Base-by-base conservation (phyloP, 768 basidiomycete genomes). In the Suillus placidus region DNA sequence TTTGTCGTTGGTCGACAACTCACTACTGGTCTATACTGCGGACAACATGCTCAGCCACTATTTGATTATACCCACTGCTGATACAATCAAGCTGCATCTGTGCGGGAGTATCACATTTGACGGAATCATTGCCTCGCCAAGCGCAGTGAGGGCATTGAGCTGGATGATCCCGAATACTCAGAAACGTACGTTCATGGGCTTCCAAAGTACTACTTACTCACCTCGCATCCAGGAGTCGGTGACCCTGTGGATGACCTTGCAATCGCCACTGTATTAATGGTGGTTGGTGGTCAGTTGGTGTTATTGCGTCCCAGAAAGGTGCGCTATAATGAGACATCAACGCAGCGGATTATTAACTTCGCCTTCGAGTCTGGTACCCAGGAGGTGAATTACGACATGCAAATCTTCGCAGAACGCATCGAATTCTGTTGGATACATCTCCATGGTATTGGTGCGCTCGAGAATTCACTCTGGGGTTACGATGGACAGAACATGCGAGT, bases 341-440 rank as follows among this genome's bases (percentile, higher is more conserved):
- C 30, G 18, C 30, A 30, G 40, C 12, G 32, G 40, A 42, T 30
- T 65, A 58, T 58, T n/a, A 30, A 58, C 35, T 67, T 30, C 40
- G 20, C 64, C 60, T 8, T n/a, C 51, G 60, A 95, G 93, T 88
- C 93, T 2, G 92, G 87, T 1, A 82, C 87, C 64, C 89, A 93
- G 70, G 95, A 98, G 80, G 93, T 97, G 75, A 93, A 90, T 71
- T 99, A 99, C 73, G 97, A 98, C 77, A 90, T 98, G 84, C 97
- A 98, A 74, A 92, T 99, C 38, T 90, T 99, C 52, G 95, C 97
- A 0, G 94, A 97, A 67, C 87, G 90, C n/a, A 93, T 99, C 69
- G 97, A 99, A 74, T 95, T 97, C 73, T 99, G 96, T 77, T 99
- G 97, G 97, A 97, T 96, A 62, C 97, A 98, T 81, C 82, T 99